Evolutionary conservation across 495 filamentous ascomycete species (phyloP).

Genomic region (Xylaria castorea): DNA sequence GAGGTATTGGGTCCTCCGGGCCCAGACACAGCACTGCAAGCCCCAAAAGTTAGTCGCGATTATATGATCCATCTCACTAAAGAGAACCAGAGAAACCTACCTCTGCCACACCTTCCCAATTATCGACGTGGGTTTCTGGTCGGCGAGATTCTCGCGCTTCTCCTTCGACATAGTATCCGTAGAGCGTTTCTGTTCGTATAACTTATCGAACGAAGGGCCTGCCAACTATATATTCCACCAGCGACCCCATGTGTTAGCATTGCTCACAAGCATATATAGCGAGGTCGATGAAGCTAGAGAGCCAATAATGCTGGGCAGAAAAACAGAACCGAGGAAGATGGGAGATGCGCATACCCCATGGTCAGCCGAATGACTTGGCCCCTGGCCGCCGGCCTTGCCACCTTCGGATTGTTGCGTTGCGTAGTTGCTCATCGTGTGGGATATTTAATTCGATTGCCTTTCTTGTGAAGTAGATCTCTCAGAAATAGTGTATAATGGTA

Average conservation of each 20-base stretch:
- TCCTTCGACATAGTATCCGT: not conserved
- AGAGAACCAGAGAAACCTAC: not conserved
- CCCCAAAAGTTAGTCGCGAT: not conserved
- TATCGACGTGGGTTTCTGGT: not conserved
- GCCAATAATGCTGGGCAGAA: too few species aligned
- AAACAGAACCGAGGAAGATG: too few species aligned
- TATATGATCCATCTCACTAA: not conserved
- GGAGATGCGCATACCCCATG: not conserved
- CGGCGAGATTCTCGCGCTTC: constrained; percentile 10
- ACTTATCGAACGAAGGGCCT: constrained; percentile 1
- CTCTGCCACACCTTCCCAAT: constrained; percentile 9
- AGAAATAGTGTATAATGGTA: not conserved
- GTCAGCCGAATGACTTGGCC: not conserved
- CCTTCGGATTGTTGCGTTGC: not conserved
- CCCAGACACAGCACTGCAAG: not conserved
- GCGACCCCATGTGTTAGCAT: not conserved
- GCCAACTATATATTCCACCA: constrained; percentile 3
- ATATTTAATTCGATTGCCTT: not conserved
- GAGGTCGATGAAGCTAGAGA: not conserved
- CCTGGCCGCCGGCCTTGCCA: not conserved
- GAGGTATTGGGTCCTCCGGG: not conserved
- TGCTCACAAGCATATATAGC: not conserved
- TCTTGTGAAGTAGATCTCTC: not conserved
- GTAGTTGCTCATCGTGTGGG: not conserved
- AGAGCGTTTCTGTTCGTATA: constrained; percentile 9